These are phyloP conservation scores for Neopestalotiopsis sp. DNA, from an alignment of 2,329 filamentous ascomycete genomes.

Conservation along the genomic window DNA sequence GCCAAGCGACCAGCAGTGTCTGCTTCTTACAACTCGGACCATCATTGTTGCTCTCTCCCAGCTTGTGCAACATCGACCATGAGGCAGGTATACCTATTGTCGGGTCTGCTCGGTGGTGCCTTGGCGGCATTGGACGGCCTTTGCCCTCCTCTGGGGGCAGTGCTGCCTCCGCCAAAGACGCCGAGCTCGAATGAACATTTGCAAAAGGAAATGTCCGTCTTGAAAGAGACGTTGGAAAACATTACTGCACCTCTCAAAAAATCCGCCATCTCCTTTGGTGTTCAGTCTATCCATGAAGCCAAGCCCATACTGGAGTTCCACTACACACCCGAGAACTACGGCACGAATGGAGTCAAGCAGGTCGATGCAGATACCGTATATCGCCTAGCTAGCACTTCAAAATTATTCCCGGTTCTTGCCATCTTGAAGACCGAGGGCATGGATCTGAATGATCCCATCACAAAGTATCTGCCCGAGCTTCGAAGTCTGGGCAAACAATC, in stretches of 20 bases:
- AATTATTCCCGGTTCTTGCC: conserved; percentile 8
- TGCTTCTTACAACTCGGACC: background rate
- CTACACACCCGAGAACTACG: conserved; percentile 30
- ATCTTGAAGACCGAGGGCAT: conserved; percentile 10
- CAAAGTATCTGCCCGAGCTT: conserved; percentile 17
- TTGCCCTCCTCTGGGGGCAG: conserved; percentile 10
- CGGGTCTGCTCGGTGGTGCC: background rate
- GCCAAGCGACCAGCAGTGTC: background rate
- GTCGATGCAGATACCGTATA: conserved; percentile 15
- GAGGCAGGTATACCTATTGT: background rate
- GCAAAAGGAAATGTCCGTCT: background rate
- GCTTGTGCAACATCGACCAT: background rate
- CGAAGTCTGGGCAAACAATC: conserved; percentile 21
- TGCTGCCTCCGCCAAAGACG: conserved; percentile 8
- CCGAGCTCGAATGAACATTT: conserved; percentile 6
- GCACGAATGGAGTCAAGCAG: conserved; percentile 15
- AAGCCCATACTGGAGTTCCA: conserved; percentile 35
- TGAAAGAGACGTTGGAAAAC: conserved; percentile 5
- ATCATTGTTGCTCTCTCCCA: background rate
- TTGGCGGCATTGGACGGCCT: conserved; percentile 7
- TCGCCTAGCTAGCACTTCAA: conserved; percentile 15
- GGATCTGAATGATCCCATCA: conserved; percentile 16
- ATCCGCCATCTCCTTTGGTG: conserved; percentile 41
- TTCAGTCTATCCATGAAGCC: conserved; percentile 33
- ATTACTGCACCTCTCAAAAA: conserved; percentile 28